Evolutionary conservation across 2,329 filamentous ascomycete genomes (phyloP), one percentile per base, ranked within the genome.

Genomic region (Hypomyces perniciosus): DNA sequence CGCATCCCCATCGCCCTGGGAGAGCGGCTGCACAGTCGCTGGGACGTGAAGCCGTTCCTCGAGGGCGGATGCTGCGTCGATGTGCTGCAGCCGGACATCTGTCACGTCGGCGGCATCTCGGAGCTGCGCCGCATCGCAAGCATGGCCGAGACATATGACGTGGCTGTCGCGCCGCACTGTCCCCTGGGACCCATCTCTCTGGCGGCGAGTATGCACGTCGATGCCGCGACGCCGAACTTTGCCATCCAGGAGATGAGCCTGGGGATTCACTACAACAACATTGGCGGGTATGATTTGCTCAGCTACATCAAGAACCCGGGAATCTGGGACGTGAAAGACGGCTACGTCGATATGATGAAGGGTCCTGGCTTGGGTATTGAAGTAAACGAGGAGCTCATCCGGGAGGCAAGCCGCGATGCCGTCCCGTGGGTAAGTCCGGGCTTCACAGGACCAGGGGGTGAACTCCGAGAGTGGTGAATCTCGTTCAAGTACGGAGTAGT

Each of bases 211-310:
- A 73, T 89, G 38, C 86, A 90, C 55, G 78, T 90, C 1, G 83
- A 81, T 27, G 72, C 78, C 20, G 71, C 68, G 8, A 80, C 71
- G 20, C 76, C 75, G 20, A 90, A 85, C 64, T 89, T 86, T 62
- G 79, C 77, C 0, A 90, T 90, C 31, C 82, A 88, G 61, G 86
- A 90, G 65, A 90, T 90, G 87, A 85, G 82, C 48, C 61, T 90
- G 30, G 87, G 86, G 0, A 90, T 91, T 58, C 88, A 91, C 63
- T 91, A 90, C 62, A 91, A 91, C 58, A 78, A 75, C 0, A 83
- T 20, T 20, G 20, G 79, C 1, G 75, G 80, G 2, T 74, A 82
- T 57, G 85, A 88, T 62, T 69, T 88, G 49, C 78, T 78, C 9
- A 85, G 78, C 28, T 90, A 89, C 61, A 72, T 83, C 2, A 80